phyloP scores from a whole-genome alignment of 1,139 yeast genomes.

The Geotrichum klebahnii region DNA sequence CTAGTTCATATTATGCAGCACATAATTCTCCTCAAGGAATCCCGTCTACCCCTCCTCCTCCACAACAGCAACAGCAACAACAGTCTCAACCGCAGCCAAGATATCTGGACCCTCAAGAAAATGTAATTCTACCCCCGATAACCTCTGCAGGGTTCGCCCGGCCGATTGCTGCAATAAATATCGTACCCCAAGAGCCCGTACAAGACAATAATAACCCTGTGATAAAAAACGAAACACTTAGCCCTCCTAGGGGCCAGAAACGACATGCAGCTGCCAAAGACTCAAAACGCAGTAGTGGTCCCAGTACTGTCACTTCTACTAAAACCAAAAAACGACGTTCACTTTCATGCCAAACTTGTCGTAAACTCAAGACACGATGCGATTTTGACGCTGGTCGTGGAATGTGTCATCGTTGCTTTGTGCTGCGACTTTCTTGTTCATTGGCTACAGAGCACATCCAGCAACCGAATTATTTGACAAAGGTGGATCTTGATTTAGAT shows the following conservation, averaged over 20 bases:
- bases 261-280: background rate
- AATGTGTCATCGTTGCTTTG: constrained; percentile 49
- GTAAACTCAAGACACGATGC: constrained; percentile 53
- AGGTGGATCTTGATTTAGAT: constrained; percentile 3
- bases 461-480: constrained; percentile 19
- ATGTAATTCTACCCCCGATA: constrained; percentile 3
- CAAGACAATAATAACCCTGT: background rate
- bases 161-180: background rate
- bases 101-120: background rate
- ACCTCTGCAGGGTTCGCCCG: constrained; percentile 1
- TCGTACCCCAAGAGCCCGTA: background rate
- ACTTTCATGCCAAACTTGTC: constrained; percentile 50
- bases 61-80: constrained; percentile 1
- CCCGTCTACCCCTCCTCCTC: background rate
- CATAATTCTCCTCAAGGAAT: background rate
- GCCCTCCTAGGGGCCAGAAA: background rate
- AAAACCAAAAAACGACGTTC: constrained; percentile 41
- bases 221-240: background rate
- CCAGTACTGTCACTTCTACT: background rate
- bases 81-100: background rate
- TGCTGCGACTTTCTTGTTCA: constrained; percentile 47
- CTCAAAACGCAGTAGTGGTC: background rate
- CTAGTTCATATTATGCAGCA: background rate
- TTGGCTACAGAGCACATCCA: constrained; percentile 38
- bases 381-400: constrained; percentile 44